These are phyloP conservation scores for Trichophaea hybrida DNA, from an alignment of 2,329 filamentous ascomycete genomes.

Conservation along the genomic window DNA sequence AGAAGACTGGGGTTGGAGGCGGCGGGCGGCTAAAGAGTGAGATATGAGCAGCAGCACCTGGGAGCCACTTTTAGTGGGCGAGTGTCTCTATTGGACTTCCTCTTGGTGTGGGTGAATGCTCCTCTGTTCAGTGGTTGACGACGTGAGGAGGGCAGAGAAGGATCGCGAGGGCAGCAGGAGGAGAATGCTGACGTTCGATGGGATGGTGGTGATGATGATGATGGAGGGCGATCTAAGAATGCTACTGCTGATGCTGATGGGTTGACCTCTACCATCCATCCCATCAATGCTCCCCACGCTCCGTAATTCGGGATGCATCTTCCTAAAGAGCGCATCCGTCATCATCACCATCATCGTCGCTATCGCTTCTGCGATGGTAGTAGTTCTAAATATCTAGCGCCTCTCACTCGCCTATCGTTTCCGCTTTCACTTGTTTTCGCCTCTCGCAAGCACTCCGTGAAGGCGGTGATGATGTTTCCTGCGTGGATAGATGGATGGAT, in stretches of 20 bases:
- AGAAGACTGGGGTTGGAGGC: neutral
- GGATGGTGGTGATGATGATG: neutral
- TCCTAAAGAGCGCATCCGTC: neutral
- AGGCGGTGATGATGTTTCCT: neutral
- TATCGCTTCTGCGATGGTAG: too few species aligned
- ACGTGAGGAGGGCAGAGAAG: too few species aligned
- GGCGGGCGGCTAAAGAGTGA: constrained; percentile 1
- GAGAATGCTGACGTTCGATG: neutral
- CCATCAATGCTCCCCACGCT: neutral
- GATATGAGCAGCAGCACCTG: neutral
- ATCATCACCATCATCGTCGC: neutral
- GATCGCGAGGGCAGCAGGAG: neutral
- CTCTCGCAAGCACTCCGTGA: neutral
- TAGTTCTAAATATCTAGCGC: too few species aligned
- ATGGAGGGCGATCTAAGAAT: neutral
- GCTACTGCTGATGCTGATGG: neutral
- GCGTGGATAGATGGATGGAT: too few species aligned
- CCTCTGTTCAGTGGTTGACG: too few species aligned
- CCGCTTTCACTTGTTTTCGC: neutral
- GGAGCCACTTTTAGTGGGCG: too few species aligned
- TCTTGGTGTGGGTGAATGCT: too few species aligned
- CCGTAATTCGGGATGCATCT: neutral
- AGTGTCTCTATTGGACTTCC: too few species aligned
- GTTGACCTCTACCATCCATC: neutral
- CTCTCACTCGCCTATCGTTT: neutral